Percentiles rank a stretch among this genome's conserved stretches.
Conservation (phyloP, 805 yeast genomes). For the Teunomyces stri region DNA sequence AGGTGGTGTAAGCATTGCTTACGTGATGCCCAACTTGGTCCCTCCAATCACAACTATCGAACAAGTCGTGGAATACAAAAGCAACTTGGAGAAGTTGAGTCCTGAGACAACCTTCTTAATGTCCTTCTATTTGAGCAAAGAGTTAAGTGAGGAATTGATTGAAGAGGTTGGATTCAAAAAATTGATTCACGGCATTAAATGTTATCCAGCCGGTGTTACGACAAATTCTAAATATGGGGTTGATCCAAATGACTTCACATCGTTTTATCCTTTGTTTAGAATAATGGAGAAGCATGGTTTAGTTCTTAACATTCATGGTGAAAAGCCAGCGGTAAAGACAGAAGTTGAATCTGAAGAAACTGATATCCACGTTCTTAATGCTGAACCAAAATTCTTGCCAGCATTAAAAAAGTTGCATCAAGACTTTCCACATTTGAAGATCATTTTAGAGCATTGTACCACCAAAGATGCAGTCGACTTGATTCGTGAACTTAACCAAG, state of each 20-base stretch:
- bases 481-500: slow-evolving; percentile 60
- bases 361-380: slow-evolving; percentile 87
- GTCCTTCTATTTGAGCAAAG: slow-evolving; percentile 81
- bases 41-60: slow-evolving; percentile 87
- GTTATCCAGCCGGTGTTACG: slow-evolving; percentile 99
- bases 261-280: slow-evolving; percentile 84
- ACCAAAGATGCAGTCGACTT: slow-evolving; percentile 84
- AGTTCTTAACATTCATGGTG: slow-evolving; percentile 92
- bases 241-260: slow-evolving; percentile 85
- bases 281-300: slow-evolving; percentile 79
- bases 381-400: slow-evolving; percentile 90
- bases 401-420: slow-evolving; percentile 73
- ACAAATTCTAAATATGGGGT: slow-evolving; percentile 93
- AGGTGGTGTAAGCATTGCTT: slow-evolving; percentile 91
- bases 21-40: slow-evolving; percentile 92
- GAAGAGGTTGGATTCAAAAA: slow-evolving; percentile 69
- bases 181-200: slow-evolving; percentile 83
- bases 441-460: slow-evolving; percentile 93
- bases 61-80: slow-evolving; percentile 67
- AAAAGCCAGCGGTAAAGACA: slow-evolving; percentile 64
- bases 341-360: slow-evolving; percentile 46
- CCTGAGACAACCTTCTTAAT: slow-evolving; percentile 86
- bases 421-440: slow-evolving; percentile 83
- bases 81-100: slow-evolving; percentile 57
- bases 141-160: slow-evolving; percentile 82